Base-by-base conservation (phyloP, 495 filamentous ascomycete genomes). In the Podospora pseudocomata region DNA sequence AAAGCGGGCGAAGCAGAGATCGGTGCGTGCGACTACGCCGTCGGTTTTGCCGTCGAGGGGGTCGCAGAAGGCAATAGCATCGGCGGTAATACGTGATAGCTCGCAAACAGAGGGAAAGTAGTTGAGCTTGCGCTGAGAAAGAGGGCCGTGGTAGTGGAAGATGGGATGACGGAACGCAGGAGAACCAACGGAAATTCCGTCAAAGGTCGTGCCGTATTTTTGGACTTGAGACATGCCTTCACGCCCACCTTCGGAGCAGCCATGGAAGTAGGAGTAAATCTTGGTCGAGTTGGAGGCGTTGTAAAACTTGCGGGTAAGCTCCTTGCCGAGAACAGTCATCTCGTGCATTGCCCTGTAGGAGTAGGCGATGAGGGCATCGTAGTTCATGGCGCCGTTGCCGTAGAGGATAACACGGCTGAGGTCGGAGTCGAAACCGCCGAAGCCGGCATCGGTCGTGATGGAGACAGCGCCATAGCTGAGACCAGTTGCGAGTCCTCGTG, bases 41-140 rank as follows among this genome's bases (percentile, higher is more conserved):
- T 87, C 85, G 5, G 76, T 78, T 44, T 76, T 76, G 4, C 85
- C 85, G 65, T 86, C 85, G 13, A 86, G 75, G 54, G 77, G 72
- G 65, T 87, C 85, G 26, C 85, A 87, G 27, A 81, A 80, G 3
- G 77, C 74, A 64, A 86, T 85, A 18, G 83, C 85, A 18, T 76
- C 76, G 63, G 83, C 85, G 19, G 81, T 80, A 63, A 86, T 85
- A 69, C 82, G 81, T 16, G 74, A 75, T 6, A 86, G 65, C 69
- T 86, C 83, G 63, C 85, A 87, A 2, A 82, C 80, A 0, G 80
- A 78, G 30, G 85, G 83, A 72, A 78, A 85, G 73, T 87, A 85
- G 65, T 77, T 77, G 15, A 81, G 60, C 11, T 80, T 82, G 63
- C 82, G 67, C 69, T 85, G 82, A 6, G 84, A 82, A 1, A 76